Evolutionary conservation across 306 rosid species (phyloP), one percentile per base, ranked within the genome.

Genomic region (Vicia faba): DNA sequence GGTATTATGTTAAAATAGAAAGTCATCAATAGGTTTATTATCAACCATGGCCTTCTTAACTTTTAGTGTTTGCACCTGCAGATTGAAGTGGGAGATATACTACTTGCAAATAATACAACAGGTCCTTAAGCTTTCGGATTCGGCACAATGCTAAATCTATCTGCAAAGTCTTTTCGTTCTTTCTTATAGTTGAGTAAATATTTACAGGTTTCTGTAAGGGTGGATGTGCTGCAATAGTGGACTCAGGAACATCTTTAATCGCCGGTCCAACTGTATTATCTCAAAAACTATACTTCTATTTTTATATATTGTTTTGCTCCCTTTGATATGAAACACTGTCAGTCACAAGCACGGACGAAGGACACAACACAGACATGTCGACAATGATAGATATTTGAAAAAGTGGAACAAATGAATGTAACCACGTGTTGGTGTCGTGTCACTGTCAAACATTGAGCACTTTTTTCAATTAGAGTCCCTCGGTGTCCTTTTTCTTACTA

Each of bases 261-360:
- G 87, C 92, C 15, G 96, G 96, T 77, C 96, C 92, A 81, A 86
- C 84, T 43, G 92, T 86, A 86, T 60, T 38, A 64, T 69, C 69
- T 61, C 74, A 0, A 53, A 63, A 75, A 72, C 69, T 55, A 61
- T 66, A 43, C 66, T 72, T 38, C 2, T 38, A 20, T 46, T 59
- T 61, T 61, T 46, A 62, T 46, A 53, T 14, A 29, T 26, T 54
- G 18, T 50, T 51, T 15, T 23, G 44, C 20, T 41, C 14, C 55
- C 25, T 33, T 69, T 69, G 59, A 2, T 6, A 33, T 7, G 38
- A 33, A 33, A 2, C 38, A 33, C 9, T 33, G 38, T 7, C 35
- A 29, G 1, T 4, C 36, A 5, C 36, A 31, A 2, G 1, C 36
- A 31, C 36, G 7, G 2, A 20, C 23, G 23, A 20, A 20, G 23